phyloP scores from a whole-genome alignment of 2,329 filamentous ascomycete genomes.

The Myriosclerotinia scirpicola region DNA sequence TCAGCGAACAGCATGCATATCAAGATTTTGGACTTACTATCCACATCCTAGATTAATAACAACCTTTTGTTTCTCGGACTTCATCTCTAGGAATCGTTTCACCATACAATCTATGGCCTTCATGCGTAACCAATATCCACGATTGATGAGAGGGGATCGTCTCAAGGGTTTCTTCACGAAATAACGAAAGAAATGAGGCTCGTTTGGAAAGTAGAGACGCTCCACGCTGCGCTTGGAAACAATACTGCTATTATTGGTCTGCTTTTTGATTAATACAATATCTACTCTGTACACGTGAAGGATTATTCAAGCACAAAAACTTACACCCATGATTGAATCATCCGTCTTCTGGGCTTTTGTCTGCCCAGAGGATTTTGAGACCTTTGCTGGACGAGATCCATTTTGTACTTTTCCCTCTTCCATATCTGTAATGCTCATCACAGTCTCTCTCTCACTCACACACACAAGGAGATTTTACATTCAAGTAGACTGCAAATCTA shows the following conservation, averaged over 20 bases:
- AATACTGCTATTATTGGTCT: slow-evolving; percentile 91
- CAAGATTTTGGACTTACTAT: slow-evolving; percentile 61
- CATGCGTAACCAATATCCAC: slow-evolving; percentile 58
- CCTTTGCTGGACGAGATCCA: slow-evolving; percentile 15
- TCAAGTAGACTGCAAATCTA: no score
- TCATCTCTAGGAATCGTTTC: slow-evolving; percentile 65
- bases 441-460: no score
- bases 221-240: slow-evolving; percentile 94
- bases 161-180: slow-evolving; percentile 84
- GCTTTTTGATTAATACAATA: slow-evolving; percentile 22
- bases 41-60: slow-evolving; percentile 86
- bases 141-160: slow-evolving; percentile 84
- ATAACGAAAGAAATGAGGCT: slow-evolving; percentile 81
- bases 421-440: background rate
- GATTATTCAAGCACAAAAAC: slow-evolving; percentile 21
- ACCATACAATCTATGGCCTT: slow-evolving; percentile 77
- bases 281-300: background rate
- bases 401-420: background rate
- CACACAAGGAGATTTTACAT: no score
- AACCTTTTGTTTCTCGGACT: slow-evolving; percentile 61
- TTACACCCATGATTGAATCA: slow-evolving; percentile 44
- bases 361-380: slow-evolving; percentile 12
- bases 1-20: slow-evolving; percentile 15
- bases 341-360: slow-evolving; percentile 40
- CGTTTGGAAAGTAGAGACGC: slow-evolving; percentile 72